These are phyloP conservation scores for Hemisphaericaspora lyxosophila DNA, from an alignment of 1,139 yeast genomes.

Conservation along the genomic window DNA sequence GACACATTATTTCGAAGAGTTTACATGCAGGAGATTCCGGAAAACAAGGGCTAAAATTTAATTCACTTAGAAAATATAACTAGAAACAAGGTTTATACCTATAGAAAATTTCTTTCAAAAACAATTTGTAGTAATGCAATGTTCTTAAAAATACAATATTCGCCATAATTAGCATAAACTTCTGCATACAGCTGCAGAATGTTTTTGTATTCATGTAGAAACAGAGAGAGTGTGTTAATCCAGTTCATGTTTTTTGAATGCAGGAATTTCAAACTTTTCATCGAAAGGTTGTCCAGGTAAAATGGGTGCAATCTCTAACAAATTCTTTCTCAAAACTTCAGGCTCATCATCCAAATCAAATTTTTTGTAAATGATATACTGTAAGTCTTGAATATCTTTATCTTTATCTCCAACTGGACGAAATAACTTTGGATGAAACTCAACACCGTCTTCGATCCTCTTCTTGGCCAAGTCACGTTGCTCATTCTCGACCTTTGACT, in stretches of 20 bases:
- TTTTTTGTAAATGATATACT: constrained; percentile 63
- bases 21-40: not conserved
- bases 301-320: constrained; percentile 68
- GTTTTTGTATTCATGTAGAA: not conserved
- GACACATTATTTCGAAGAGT: not conserved
- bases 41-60: too few species aligned
- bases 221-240: not conserved
- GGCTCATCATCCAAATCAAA: constrained; percentile 41
- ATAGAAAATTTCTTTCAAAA: too few species aligned
- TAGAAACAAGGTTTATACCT: too few species aligned
- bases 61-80: too few species aligned
- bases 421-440: constrained; percentile 79
- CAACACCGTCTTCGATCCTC: constrained; percentile 74
- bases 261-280: constrained; percentile 67
- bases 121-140: not conserved
- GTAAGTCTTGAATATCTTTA: constrained; percentile 53
- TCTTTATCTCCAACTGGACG: constrained; percentile 26
- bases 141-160: not conserved
- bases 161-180: not conserved
- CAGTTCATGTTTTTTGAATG: constrained; percentile 44
- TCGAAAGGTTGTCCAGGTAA: constrained; percentile 74
- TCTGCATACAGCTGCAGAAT: not conserved
- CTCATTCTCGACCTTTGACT: constrained; percentile 76
- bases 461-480: constrained; percentile 75
- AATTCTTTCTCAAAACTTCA: constrained; percentile 51